Evolutionary conservation across 495 filamentous ascomycete species (phyloP), one percentile per base, ranked within the genome.

Genomic region (Ramalina intermedia): DNA sequence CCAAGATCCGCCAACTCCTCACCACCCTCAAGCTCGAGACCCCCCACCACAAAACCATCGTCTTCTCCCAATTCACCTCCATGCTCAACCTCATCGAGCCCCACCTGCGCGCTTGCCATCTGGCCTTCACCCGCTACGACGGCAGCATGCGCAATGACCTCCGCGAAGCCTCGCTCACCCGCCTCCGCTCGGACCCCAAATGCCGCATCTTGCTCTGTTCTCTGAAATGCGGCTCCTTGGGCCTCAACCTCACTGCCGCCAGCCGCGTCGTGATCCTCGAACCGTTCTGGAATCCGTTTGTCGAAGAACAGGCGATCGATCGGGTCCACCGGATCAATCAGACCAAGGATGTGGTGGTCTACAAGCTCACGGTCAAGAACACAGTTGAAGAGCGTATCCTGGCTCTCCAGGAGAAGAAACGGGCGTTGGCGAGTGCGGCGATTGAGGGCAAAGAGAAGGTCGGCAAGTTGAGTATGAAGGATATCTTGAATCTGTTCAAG

Each of bases 231-330:
- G 91, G 91, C 54, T 87, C 87, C 13, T 63, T 98, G 37, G 91
- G 91, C 2, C 76, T 98, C 14, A 98, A 98, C 63, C 72, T 98
- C 26, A 96, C 93, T 4, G 91, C 90, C 0, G 91, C 91, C 14
- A 87, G 83, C 52, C 75, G 91, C 35, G 91, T 98, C 8, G 77
- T 98, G 37, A 96, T 98, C 59, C 67, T 98, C 27, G 91, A 98
- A 60, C 91, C 91, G 0, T 98, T 96, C 65, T 98, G 91, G 91
- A 98, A 98, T 65, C 84, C 91, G 69, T 98, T 98, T 55, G 84
- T 96, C 23, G 91, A 98, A 73, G 91, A 96, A 63, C 91, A 96
- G 72, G 91, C 91, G 9, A 98, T 98, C 56, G 91, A 98, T 62
- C 87, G 91, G 39, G 91, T 98, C 41, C 91, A 98, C 56, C 85